A percentile compares a stretch with the other conserved stretches of the same genome.
Evolutionary conservation across 2,329 filamentous ascomycete genomes (phyloP).

Genomic region (Fusarium temperatum): DNA sequence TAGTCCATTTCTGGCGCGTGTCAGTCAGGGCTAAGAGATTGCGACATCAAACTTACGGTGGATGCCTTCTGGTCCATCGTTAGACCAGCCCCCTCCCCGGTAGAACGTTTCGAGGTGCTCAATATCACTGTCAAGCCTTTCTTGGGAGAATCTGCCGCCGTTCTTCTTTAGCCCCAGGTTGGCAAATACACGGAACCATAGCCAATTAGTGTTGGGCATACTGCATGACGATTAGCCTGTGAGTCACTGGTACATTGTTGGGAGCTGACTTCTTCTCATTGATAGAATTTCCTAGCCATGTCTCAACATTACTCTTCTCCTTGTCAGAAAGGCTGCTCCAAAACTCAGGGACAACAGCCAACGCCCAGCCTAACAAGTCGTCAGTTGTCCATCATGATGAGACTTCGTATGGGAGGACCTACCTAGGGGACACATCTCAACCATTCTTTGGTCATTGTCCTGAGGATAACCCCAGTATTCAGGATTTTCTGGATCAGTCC

Average conservation of each 20-base stretch:
- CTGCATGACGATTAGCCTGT: slow-evolving; percentile 51
- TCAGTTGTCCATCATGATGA: neutral
- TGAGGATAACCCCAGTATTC: slow-evolving; percentile 83
- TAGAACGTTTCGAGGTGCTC: slow-evolving; percentile 83
- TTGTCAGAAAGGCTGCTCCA: slow-evolving; percentile 72
- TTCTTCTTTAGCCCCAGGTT: slow-evolving; percentile 82
- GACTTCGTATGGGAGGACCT: neutral
- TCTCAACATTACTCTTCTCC: slow-evolving; percentile 72
- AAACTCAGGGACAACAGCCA: slow-evolving; percentile 73
- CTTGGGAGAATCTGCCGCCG: slow-evolving; percentile 74
- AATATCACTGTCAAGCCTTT: slow-evolving; percentile 77
- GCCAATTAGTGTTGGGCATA: slow-evolving; percentile 75
- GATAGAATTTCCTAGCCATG: slow-evolving; percentile 77
- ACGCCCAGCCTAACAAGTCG: slow-evolving; percentile 63
- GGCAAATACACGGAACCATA: slow-evolving; percentile 87
- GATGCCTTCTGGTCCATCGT: slow-evolving; percentile 80
- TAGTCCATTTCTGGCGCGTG: slow-evolving; percentile 76
- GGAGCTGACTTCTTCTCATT: slow-evolving; percentile 74
- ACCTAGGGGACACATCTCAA: slow-evolving; percentile 83
- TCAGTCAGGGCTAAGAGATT: neutral
- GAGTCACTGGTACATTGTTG: too few relatives aligned
- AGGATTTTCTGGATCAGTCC: slow-evolving; percentile 73
- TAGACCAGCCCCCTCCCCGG: slow-evolving; percentile 83
- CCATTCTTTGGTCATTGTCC: slow-evolving; percentile 84
- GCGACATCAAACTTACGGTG: slow-evolving; percentile 59